Percentiles rank a stretch among this genome's conserved stretches.
Conservation (phyloP, 192 early-diverging fungal species). For the Backusella macrospora region DNA sequence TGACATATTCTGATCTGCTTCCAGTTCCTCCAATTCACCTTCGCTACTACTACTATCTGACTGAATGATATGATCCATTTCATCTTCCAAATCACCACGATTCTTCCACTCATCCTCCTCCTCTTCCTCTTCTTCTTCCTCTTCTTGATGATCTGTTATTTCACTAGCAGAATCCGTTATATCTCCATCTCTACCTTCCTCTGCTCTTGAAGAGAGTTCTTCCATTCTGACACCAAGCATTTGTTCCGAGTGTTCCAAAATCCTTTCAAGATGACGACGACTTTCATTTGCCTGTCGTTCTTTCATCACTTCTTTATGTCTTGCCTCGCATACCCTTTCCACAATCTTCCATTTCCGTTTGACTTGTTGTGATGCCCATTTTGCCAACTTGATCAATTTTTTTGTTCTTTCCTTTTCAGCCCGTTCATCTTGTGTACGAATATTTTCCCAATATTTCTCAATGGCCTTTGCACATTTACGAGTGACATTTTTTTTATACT, state of each 20-base stretch:
- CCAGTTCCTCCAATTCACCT: slow-evolving; percentile 55
- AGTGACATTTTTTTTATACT: slow-evolving; percentile 45
- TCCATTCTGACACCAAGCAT: slow-evolving; percentile 62
- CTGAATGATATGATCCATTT: slow-evolving; percentile 28
- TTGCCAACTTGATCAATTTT: slow-evolving; percentile 57
- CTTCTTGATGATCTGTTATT: background rate
- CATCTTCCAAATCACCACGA: slow-evolving; percentile 6
- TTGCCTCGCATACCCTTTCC: slow-evolving; percentile 58
- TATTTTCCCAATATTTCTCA: slow-evolving; percentile 55
- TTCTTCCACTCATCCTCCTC: background rate
- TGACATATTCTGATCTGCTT: slow-evolving; percentile 65
- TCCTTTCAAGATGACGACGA: slow-evolving; percentile 67
- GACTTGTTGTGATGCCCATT: slow-evolving; percentile 66
- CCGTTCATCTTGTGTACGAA: slow-evolving; percentile 55
- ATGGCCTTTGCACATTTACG: slow-evolving; percentile 57
- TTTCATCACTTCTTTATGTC: slow-evolving; percentile 59
- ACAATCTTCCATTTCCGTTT: slow-evolving; percentile 75
- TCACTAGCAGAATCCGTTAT: slow-evolving; percentile 1
- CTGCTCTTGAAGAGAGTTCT: slow-evolving; percentile 23
- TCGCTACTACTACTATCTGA: slow-evolving; percentile 32
- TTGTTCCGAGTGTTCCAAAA: slow-evolving; percentile 74
- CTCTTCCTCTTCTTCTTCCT: background rate
- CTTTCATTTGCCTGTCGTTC: slow-evolving; percentile 63
- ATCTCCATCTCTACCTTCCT: background rate
- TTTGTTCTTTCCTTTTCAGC: slow-evolving; percentile 53